These are phyloP conservation scores for Claviceps sp. DNA, from an alignment of 2,329 filamentous ascomycete genomes.

Conservation along the genomic window DNA sequence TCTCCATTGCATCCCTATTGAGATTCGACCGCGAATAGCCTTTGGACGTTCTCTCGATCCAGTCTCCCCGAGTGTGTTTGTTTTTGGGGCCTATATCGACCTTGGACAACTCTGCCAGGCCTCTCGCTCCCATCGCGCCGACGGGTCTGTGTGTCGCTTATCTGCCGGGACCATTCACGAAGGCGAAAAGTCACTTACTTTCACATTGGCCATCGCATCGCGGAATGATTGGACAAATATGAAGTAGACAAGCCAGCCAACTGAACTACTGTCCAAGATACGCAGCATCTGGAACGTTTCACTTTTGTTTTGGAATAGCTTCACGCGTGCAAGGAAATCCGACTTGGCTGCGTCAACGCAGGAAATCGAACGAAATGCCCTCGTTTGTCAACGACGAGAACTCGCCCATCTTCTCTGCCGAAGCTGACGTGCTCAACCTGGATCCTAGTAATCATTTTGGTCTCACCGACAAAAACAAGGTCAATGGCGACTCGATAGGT, in stretches of 20 bases:
- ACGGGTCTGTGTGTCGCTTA: not conserved
- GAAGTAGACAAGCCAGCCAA: not conserved
- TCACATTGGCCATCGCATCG: not conserved
- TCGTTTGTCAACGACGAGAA: slow-evolving; percentile 37
- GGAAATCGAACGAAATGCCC: slow-evolving; percentile 30
- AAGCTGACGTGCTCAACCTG: slow-evolving; percentile 30
- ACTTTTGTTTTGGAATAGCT: not conserved
- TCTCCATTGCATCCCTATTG: not conserved
- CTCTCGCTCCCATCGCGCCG: not conserved
- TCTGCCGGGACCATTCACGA: not conserved
- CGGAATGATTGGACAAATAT: not conserved
- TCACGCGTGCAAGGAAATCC: not conserved
- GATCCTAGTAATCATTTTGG: slow-evolving; percentile 26
- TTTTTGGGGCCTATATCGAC: too few species aligned
- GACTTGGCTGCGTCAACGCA: slow-evolving; percentile 1
- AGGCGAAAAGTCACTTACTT: not conserved
- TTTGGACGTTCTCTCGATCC: not conserved
- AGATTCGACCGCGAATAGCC: not conserved
- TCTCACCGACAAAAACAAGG: slow-evolving; percentile 20
- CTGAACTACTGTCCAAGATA: not conserved
- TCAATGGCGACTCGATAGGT: slow-evolving; percentile 24
- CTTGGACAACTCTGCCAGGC: not conserved
- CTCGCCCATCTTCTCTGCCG: slow-evolving; percentile 27
- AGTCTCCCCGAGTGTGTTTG: not conserved
- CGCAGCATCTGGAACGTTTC: not conserved